phyloP scores from a whole-genome alignment of 2,329 filamentous ascomycete species.

The Conoideocrella luteorostrata region DNA sequence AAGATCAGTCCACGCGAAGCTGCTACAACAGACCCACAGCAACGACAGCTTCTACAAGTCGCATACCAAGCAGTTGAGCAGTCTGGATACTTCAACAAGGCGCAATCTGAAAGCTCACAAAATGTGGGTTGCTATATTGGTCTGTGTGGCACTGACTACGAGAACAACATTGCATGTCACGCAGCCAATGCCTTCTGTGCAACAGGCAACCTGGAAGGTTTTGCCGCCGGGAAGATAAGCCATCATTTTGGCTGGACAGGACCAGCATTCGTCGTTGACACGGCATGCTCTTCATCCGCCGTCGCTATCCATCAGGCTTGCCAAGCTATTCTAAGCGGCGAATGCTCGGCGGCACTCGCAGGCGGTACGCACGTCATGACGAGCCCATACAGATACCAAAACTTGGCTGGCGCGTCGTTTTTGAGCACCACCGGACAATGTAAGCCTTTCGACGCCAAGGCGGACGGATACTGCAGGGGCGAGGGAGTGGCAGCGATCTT shows the following conservation, averaged over 20 bases:
- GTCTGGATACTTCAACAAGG: not conserved
- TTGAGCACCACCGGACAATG: conserved; percentile 29
- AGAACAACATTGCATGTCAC: conserved; percentile 5
- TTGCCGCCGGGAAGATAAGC: conserved; percentile 5
- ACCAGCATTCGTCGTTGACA: conserved; percentile 8
- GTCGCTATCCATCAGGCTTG: conserved; percentile 8
- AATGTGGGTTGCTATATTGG: conserved; percentile 8
- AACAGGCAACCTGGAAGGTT: conserved; percentile 3
- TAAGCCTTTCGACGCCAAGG: conserved; percentile 24
- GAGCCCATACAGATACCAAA: conserved; percentile 14
- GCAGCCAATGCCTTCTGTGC: conserved; percentile 1
- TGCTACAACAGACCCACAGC: conserved; percentile 45
- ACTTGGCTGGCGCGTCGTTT: conserved; percentile 24
- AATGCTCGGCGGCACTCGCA: conserved; percentile 56
- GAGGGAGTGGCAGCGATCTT: conserved; percentile 70
- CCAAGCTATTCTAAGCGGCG: conserved; percentile 26
- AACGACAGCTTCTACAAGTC: conserved; percentile 4
- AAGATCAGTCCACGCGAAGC: conserved; percentile 66
- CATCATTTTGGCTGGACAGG: conserved; percentile 8
- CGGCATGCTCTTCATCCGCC: conserved; percentile 7
- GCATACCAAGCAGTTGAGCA: conserved; percentile 1
- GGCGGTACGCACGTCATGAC: conserved; percentile 52
- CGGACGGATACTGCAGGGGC: conserved; percentile 77
- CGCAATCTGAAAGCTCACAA: not conserved
- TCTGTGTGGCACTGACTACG: conserved; percentile 4